Evolutionary conservation across 2,329 filamentous ascomycete genomes (phyloP).

Genomic region (Colletotrichum chlorophyti): DNA sequence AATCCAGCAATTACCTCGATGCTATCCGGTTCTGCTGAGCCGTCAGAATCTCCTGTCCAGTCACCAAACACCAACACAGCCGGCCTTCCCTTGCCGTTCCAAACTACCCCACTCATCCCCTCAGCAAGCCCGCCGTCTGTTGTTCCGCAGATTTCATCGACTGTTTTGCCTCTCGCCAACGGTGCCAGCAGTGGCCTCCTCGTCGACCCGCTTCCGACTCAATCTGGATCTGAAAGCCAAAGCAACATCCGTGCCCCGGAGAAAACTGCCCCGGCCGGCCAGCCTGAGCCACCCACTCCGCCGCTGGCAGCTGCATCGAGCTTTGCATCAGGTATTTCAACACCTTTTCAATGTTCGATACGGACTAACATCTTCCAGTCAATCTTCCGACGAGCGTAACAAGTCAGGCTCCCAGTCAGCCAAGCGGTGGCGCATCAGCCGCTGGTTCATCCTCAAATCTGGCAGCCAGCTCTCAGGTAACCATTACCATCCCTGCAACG

Average conservation of each 20-base stretch:
- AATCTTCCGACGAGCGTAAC: neutral
- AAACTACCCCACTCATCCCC: neutral
- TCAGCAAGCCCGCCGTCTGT: neutral
- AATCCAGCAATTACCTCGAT: neutral
- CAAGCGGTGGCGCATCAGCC: neutral
- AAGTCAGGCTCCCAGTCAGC: neutral
- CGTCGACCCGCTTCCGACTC: neutral
- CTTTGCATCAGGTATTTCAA: neutral
- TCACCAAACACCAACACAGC: neutral
- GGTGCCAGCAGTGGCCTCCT: neutral
- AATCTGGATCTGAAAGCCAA: neutral
- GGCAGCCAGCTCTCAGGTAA: neutral
- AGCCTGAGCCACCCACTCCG: neutral
- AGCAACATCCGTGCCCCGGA: neutral
- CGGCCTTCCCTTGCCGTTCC: neutral
- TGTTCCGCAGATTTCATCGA: neutral
- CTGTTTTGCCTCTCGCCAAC: neutral
- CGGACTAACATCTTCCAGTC: constrained; percentile 1
- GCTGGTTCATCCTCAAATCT: neutral
- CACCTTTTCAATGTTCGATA: neutral
- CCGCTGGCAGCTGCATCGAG: neutral
- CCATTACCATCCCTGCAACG: neutral
- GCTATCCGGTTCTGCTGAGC: neutral
- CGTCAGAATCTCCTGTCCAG: neutral
- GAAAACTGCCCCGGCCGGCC: neutral